Evolutionary conservation across 2,329 filamentous ascomycete genomes (phyloP).

Genomic region (Epicoccum nigrum): DNA sequence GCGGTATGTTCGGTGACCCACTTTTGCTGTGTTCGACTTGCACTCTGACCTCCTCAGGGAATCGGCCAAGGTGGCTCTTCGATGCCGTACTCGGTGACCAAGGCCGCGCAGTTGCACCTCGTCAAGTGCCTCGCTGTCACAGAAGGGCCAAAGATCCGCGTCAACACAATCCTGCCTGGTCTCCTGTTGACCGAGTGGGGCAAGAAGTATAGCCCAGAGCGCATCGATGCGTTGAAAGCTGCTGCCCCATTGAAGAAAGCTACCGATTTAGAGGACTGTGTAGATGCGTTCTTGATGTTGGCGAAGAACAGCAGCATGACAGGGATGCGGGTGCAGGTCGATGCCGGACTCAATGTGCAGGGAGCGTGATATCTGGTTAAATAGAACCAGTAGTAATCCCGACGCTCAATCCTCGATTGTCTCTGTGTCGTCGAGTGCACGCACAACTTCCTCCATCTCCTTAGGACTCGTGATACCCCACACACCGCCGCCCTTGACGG

Average conservation of each 20-base stretch:
- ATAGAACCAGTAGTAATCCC: background rate
- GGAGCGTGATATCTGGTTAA: slow-evolving; percentile 19
- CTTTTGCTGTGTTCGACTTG: background rate
- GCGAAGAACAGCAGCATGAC: slow-evolving; percentile 61
- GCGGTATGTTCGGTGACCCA: slow-evolving; percentile 53
- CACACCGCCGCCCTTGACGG: slow-evolving; percentile 85
- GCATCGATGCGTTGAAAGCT: slow-evolving; percentile 60
- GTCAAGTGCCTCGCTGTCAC: slow-evolving; percentile 69
- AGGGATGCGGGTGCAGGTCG: slow-evolving; percentile 53
- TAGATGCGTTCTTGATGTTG: slow-evolving; percentile 60
- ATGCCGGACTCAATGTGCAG: slow-evolving; percentile 44
- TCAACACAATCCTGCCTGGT: slow-evolving; percentile 70
- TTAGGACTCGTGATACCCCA: slow-evolving; percentile 87
- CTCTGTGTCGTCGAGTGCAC: slow-evolving; percentile 56
- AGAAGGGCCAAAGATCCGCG: slow-evolving; percentile 66
- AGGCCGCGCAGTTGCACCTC: slow-evolving; percentile 73
- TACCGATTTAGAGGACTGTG: slow-evolving; percentile 61
- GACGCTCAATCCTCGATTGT: slow-evolving; percentile 16
- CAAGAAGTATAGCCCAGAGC: slow-evolving; percentile 62
- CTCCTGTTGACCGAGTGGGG: slow-evolving; percentile 67
- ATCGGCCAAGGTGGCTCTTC: slow-evolving; percentile 60
- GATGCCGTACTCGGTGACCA: slow-evolving; percentile 78
- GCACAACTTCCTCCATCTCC: slow-evolving; percentile 55
- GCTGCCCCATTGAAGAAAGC: slow-evolving; percentile 65
- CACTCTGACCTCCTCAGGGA: slow-evolving; percentile 45